phyloP scores from a whole-genome alignment of 805 yeast genomes.

The Nakazawaea ishiwadae region DNA sequence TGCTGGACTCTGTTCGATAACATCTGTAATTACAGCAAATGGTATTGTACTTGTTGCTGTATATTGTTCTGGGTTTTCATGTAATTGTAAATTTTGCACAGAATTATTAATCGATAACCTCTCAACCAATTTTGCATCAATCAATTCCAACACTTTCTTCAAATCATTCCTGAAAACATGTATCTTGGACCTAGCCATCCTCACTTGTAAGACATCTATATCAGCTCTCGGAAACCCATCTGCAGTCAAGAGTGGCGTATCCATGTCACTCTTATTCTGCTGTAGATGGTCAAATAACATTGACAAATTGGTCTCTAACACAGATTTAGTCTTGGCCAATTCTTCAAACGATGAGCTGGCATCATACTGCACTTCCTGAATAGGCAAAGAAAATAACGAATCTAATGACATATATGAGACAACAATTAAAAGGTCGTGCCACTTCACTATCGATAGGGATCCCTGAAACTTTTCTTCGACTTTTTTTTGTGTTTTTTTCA shows the following conservation, averaged over 20 bases:
- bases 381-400: constrained; percentile 8
- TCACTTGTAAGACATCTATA: constrained; percentile 68
- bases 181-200: constrained; percentile 59
- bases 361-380: constrained; percentile 9
- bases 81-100: background rate
- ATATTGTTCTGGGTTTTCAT: constrained; percentile 5
- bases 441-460: no score
- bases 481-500: no score
- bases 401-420: no score
- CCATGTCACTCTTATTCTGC: constrained; percentile 52
- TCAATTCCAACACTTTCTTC: constrained; percentile 36
- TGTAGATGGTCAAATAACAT: constrained; percentile 38
- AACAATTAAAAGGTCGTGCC: background rate
- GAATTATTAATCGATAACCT: constrained; percentile 23
- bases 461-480: no score
- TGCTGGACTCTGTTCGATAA: constrained; percentile 55
- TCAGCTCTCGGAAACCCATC: constrained; percentile 90
- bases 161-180: constrained; percentile 71
- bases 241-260: constrained; percentile 52
- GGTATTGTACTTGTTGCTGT: constrained; percentile 30
- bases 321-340: constrained; percentile 27
- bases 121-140: constrained; percentile 42
- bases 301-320: constrained; percentile 36
- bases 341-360: constrained; percentile 11
- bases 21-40: constrained; percentile 50